Conservation (phyloP, 2,329 filamentous ascomycete species). For the Talaromyces rugulosus region DNA sequence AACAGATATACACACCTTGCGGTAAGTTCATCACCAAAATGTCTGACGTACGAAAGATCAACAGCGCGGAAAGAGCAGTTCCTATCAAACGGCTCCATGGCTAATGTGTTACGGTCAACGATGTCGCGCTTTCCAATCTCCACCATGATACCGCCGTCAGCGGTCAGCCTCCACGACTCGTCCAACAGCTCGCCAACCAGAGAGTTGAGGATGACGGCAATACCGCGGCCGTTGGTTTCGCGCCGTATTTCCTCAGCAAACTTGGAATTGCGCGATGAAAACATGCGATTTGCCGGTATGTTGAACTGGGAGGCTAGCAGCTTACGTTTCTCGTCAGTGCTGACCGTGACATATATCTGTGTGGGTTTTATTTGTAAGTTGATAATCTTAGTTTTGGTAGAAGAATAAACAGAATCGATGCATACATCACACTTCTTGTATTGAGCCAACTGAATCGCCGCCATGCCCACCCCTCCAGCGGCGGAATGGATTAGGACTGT, state of each 20-base stretch:
- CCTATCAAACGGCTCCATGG: conserved; percentile 43
- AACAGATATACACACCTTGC: not conserved
- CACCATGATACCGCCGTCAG: conserved; percentile 26
- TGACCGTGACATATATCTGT: conserved; percentile 13
- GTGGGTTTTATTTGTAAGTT: not conserved
- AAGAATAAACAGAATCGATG: no score
- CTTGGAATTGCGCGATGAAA: conserved; percentile 3
- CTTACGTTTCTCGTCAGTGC: conserved; percentile 13
- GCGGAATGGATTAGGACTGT: conserved; percentile 14
- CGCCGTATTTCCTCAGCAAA: conserved; percentile 5
- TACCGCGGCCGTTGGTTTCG: conserved; percentile 21
- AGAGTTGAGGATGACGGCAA: conserved; percentile 25
- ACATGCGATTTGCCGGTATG: conserved; percentile 8
- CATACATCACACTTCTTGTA: not conserved
- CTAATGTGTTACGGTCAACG: conserved; percentile 34
- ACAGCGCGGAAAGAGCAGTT: conserved; percentile 42
- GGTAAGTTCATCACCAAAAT: not conserved
- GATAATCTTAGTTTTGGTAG: no score
- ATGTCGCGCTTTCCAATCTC: conserved; percentile 31
- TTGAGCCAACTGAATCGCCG: conserved; percentile 5
- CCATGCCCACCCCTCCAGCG: conserved; percentile 13
- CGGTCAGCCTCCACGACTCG: conserved; percentile 22
- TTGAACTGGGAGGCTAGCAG: conserved; percentile 12
- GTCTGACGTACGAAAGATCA: conserved; percentile 20
- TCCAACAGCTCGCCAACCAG: conserved; percentile 23